Evolutionary conservation across 768 basidiomycete genomes (phyloP).

Genomic region (Mycena leptocephala): DNA sequence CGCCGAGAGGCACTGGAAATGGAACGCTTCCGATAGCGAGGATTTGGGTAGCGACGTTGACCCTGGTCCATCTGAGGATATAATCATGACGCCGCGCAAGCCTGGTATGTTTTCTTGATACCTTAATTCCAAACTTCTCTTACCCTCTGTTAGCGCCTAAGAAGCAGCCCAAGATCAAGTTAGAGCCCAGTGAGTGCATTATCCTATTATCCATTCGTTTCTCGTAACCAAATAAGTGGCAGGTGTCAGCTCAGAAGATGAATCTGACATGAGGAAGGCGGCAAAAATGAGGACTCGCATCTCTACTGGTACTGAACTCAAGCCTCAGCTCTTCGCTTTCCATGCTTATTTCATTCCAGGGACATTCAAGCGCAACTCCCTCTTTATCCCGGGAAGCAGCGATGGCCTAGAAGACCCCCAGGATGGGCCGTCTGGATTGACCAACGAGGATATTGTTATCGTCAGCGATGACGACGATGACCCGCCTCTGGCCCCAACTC

Average conservation of each 20-base stretch:
- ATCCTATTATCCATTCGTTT: not conserved
- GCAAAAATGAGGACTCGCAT: slow-evolving; percentile 11
- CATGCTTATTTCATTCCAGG: not conserved
- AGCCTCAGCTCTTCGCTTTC: not conserved
- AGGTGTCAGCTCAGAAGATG: not conserved
- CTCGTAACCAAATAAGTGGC: too few relatives aligned
- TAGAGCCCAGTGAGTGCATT: not conserved
- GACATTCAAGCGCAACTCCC: not conserved
- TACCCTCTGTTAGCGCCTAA: not conserved
- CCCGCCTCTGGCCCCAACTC: too few relatives aligned
- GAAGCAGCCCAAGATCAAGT: not conserved
- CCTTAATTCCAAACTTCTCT: not conserved
- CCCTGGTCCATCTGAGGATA: not conserved
- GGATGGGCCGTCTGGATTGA: not conserved
- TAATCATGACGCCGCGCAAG: not conserved
- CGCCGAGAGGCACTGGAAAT: slow-evolving; percentile 5
- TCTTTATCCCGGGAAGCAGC: slow-evolving; percentile 1
- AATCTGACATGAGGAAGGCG: slow-evolving; percentile 11
- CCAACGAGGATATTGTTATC: not conserved
- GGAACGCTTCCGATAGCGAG: not conserved
- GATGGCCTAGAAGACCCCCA: not conserved
- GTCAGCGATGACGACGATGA: slow-evolving; percentile 4
- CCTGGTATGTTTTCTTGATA: not conserved
- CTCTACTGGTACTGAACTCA: not conserved
- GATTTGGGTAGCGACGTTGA: slow-evolving; percentile 17